Base-by-base conservation (phyloP, 441 rosid genomes). In the Gossypium trilobum region DNA sequence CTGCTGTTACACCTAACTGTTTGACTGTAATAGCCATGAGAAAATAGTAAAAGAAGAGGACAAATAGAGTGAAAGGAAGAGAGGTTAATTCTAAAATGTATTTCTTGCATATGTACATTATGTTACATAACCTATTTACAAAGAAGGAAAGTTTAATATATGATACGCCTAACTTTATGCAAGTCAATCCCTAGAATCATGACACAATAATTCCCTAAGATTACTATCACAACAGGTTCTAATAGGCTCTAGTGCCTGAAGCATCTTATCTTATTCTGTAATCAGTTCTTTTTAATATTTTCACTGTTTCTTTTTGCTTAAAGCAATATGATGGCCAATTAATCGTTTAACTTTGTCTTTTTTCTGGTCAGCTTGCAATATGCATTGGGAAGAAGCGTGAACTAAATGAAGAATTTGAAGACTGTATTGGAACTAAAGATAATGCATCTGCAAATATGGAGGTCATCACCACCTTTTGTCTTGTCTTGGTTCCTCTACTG, bases 371-470 rank as follows among this genome's bases (percentile, higher is more conserved):
- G 99, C 96, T 95, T 79, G 88, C 98, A 59, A 90, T 93, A 76
- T 95, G 99, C 87, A 91, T 93, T 71, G 97, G 93, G 75, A 91
- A 78, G 86, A 95, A 87, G 87, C 82, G 83, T 74, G 95, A 93
- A 78, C 76, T 87, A 71, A 89, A 86, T 83, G 98, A 90, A 81
- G 99, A 90, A 52, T 91, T 88, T 78, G 75, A 87, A 74, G 98
- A 95, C 83, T 90, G 97, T 84, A 73, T 87, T 73, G 97, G 87
- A 78, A 87, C 88, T 82, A 84, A 81, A 20, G 93, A 87, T 73
- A 78, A 79, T 74, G 68, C 72, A 61, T 77, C 79, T 70, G 76
- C 78, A 68, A 60, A 76, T 56, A 70, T 76, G 58, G 79, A 89
- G 86, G 91, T 89, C 59, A 22, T 71, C 52, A 76, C 74, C 70